Conservation (phyloP, 371 early-diverging fungal species). For the Saksenaea vasiformis region DNA sequence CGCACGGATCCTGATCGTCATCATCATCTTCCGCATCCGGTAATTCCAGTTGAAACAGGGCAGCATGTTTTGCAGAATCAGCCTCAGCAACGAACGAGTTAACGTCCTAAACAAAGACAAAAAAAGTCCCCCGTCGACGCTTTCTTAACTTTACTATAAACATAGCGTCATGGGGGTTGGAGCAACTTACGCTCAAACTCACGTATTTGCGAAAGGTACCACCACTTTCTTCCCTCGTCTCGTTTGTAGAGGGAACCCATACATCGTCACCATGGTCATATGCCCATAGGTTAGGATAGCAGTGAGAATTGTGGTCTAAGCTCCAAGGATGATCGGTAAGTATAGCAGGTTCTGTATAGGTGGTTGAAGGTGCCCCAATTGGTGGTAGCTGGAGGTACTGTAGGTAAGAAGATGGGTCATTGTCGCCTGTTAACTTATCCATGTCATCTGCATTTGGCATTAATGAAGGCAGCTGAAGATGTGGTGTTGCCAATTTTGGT, state of each 20-base stretch:
- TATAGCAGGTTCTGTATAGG: not conserved
- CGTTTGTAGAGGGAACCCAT: not conserved
- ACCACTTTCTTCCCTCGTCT: not conserved
- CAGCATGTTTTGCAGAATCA: conserved; percentile 32
- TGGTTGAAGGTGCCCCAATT: not conserved
- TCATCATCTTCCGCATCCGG: not conserved
- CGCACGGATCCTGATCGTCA: not conserved
- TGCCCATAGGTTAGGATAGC: not conserved
- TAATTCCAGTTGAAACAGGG: not conserved
- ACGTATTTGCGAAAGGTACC: conserved; percentile 21
- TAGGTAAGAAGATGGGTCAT: not conserved
- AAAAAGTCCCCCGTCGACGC: not conserved
- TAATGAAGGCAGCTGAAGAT: not conserved
- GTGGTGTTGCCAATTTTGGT: not conserved
- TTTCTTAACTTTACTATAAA: conserved; percentile 3
- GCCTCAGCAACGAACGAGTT: conserved; percentile 48
- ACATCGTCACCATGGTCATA: not conserved
- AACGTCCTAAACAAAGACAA: conserved; percentile 31
- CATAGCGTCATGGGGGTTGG: not conserved
- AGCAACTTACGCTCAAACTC: conserved; percentile 36
- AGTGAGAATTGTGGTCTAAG: not conserved
- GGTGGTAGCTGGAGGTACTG: not conserved
- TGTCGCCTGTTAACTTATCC: not conserved
- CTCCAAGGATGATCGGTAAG: not conserved
- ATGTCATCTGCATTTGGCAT: not conserved